Evolutionary conservation across 2,329 filamentous ascomycete genomes (phyloP), one percentile per base, ranked within the genome.

Genomic region (Penicillium sp.): DNA sequence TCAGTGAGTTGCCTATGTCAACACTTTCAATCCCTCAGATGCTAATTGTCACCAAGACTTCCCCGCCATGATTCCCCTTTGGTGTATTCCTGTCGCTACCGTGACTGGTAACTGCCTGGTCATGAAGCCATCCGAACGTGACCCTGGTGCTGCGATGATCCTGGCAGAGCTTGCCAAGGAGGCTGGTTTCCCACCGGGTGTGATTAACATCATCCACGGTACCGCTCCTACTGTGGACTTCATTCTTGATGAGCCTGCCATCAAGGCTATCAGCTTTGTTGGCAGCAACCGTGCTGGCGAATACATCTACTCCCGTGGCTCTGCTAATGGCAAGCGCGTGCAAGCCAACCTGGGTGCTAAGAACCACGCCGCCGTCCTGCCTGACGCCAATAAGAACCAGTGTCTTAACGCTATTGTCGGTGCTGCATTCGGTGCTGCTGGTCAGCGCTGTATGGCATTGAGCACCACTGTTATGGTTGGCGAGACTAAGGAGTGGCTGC

Each of bases 331-430:
- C 56, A 85, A 85, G 72, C 79, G 82, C 58, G 80, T 83, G 17
- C 82, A 85, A 68, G 82, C 82, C 62, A 85, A 85, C 67, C 66
- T 85, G 49, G 82, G 82, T 29, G 82, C 82, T 3, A 85, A 85
- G 75, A 85, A 85, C 72, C 82, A 85, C 64, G 81, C 81, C 38
- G 79, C 80, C 41, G 75, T 85, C 22, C 71, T 85, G 26, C 81
- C 82, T 1, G 82, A 85, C 67, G 80, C 76, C 72, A 83, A 84
- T 72, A 84, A 83, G 75, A 83, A 84, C 69, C 80, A 83, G 51
- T 75, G 81, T 3, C 65, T 85, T 39, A 83, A 84, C 60, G 79
- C 81, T 29, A 83, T 85, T 63, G 75, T 78, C 7, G 82, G 82
- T 53, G 82, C 82, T 40, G 82, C 82, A 2, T 85, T 85, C 53